Percentiles rank a stretch among this genome's conserved stretches.
These are phyloP conservation scores for Lipomyces yamanashiensis DNA, from an alignment of 805 yeast species.

Conservation along the genomic window DNA sequence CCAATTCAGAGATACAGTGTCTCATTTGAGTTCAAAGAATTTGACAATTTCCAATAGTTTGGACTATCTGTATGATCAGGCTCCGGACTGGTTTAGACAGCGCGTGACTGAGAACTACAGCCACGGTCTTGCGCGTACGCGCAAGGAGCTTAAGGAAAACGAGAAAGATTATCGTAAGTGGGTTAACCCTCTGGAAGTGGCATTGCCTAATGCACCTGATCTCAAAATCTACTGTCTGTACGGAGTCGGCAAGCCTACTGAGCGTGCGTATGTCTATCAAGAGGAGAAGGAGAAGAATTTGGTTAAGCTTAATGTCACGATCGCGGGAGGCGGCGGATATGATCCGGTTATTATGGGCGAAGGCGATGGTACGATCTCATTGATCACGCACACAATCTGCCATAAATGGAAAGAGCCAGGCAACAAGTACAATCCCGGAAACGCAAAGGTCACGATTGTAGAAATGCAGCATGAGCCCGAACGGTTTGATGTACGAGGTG, in stretches of 20 bases:
- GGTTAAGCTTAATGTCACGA: constrained; percentile 67
- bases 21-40: constrained; percentile 54
- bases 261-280: constrained; percentile 84
- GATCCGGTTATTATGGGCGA: constrained; percentile 81
- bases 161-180: constrained; percentile 78
- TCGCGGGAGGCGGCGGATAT: constrained; percentile 54
- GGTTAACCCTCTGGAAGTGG: constrained; percentile 93
- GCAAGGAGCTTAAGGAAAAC: constrained; percentile 64
- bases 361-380: constrained; percentile 95
- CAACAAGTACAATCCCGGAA: constrained; percentile 77
- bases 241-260: constrained; percentile 97
- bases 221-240: constrained; percentile 87
- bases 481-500: constrained; percentile 92
- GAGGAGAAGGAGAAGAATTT: constrained; percentile 62
- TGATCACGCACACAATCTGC: constrained; percentile 85
- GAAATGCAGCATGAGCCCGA: constrained; percentile 95
- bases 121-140: constrained; percentile 69
- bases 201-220: constrained; percentile 92
- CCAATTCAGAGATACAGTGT: constrained; percentile 57
- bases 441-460: constrained; percentile 71
- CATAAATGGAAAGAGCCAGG: constrained; percentile 80
- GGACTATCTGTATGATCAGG: constrained; percentile 61
- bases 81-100: constrained; percentile 77
- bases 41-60: constrained; percentile 71
- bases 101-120: constrained; percentile 76